Evolutionary conservation across 2,329 filamentous ascomycete species (phyloP).

Genomic region (Aureobasidium namibiae): DNA sequence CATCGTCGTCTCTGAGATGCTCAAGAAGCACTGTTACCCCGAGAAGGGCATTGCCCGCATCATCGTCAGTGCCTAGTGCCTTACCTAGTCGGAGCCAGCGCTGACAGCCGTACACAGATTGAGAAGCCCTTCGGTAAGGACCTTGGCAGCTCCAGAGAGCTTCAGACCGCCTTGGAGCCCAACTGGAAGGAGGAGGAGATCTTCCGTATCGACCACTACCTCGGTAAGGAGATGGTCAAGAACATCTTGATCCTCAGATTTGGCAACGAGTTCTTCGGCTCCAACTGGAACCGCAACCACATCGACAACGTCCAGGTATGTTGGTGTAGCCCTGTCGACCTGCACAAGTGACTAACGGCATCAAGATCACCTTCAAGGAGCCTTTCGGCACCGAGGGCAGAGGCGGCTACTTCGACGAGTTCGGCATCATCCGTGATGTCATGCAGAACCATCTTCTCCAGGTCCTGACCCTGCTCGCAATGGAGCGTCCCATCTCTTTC

Average conservation of each 20-base stretch:
- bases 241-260: constrained; percentile 97
- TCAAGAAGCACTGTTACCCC: constrained; percentile 97
- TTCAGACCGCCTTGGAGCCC: constrained; percentile 89
- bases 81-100: background rate
- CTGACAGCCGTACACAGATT: constrained; percentile 50
- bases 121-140: constrained; percentile 99
- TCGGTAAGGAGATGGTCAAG: constrained; percentile 99
- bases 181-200: constrained; percentile 99
- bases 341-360: background rate
- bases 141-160: constrained; percentile 82
- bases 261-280: constrained; percentile 96
- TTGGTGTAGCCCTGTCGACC: background rate
- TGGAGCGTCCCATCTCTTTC: constrained; percentile 98
- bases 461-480: constrained; percentile 88
- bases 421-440: constrained; percentile 97
- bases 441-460: constrained; percentile 99
- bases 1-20: constrained; percentile 91
- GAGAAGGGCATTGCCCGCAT: constrained; percentile 83
- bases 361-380: constrained; percentile 91
- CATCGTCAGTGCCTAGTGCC: constrained; percentile 57
- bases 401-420: constrained; percentile 98
- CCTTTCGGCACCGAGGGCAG: constrained; percentile 97
- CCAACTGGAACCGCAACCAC: constrained; percentile 98
- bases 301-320: constrained; percentile 89
- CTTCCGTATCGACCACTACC: constrained; percentile 98